Conservation (phyloP, 306 rosid species). For the Vachellia pachyceras region DNA sequence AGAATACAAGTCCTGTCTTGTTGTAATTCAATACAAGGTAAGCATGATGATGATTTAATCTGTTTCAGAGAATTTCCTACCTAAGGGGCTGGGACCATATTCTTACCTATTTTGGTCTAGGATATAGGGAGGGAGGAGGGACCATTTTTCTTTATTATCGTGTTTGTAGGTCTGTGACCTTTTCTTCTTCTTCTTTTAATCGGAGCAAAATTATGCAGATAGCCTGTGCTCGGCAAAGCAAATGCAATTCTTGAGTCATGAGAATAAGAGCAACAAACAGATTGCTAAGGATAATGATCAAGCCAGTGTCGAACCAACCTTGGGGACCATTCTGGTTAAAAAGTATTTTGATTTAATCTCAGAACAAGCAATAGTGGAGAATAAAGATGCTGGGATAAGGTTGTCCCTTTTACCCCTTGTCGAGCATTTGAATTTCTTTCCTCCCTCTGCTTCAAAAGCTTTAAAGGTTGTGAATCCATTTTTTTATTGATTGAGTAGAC, state of each 20-base stretch:
- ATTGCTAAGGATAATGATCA: conserved; percentile 36
- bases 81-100: conserved; percentile 41
- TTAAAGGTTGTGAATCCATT: conserved; percentile 18
- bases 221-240: conserved; percentile 34
- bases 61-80: conserved; percentile 13
- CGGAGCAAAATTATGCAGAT: conserved; percentile 15
- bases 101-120: conserved; percentile 38
- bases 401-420: conserved; percentile 28
- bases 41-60: not conserved
- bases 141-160: conserved; percentile 29
- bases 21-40: conserved; percentile 36
- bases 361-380: conserved; percentile 40
- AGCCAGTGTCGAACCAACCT: conserved; percentile 19
- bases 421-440: conserved; percentile 26
- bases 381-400: conserved; percentile 43
- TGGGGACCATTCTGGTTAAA: conserved; percentile 32
- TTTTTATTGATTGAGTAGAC: conserved; percentile 27
- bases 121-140: conserved; percentile 33
- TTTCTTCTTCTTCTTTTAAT: not conserved
- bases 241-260: conserved; percentile 30
- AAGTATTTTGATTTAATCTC: conserved; percentile 33
- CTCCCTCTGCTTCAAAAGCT: not conserved
- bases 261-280: conserved; percentile 34
- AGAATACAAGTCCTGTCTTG: conserved; percentile 34
- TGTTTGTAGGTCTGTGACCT: conserved; percentile 10